These are phyloP conservation scores for Dactylellina haptotyla DNA, from an alignment of 2,329 filamentous ascomycete genomes.

Conservation along the genomic window DNA sequence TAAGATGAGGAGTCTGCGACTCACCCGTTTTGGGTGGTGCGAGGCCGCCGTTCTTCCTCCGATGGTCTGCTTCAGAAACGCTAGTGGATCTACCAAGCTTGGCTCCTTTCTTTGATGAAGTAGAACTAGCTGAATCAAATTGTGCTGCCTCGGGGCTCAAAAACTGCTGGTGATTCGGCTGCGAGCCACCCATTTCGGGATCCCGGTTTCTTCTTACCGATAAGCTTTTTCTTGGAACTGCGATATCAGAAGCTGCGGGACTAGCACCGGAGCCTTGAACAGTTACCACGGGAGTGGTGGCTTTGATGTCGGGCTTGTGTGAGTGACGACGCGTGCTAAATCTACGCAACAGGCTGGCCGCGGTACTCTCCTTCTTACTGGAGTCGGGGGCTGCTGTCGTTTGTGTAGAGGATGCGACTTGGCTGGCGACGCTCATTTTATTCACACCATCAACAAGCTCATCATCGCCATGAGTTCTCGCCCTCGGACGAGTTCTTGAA, in stretches of 20 bases:
- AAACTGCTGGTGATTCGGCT: slow-evolving; percentile 80
- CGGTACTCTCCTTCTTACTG: slow-evolving; percentile 84
- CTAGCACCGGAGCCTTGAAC: slow-evolving; percentile 79
- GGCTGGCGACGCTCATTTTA: slow-evolving; percentile 68
- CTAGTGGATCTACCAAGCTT: slow-evolving; percentile 86
- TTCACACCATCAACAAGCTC: slow-evolving; percentile 80
- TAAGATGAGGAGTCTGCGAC: slow-evolving; percentile 57
- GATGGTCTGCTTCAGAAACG: slow-evolving; percentile 65
- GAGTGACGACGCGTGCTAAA: slow-evolving; percentile 84
- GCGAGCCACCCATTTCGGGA: slow-evolving; percentile 67
- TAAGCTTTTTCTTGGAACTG: slow-evolving; percentile 82
- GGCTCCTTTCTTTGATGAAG: slow-evolving; percentile 70
- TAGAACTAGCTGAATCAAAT: slow-evolving; percentile 63
- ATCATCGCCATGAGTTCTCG: slow-evolving; percentile 93
- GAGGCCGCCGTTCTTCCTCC: slow-evolving; percentile 55
- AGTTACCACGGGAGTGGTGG: slow-evolving; percentile 78
- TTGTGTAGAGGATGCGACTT: slow-evolving; percentile 67
- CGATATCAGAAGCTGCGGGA: slow-evolving; percentile 62
- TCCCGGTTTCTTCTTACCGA: slow-evolving; percentile 76
- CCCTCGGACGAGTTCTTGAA: slow-evolving; percentile 82
- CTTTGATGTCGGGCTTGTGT: slow-evolving; percentile 70
- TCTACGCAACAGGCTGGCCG: slow-evolving; percentile 82
- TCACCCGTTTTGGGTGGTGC: slow-evolving; percentile 59
- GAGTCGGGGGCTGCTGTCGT: slow-evolving; percentile 65
- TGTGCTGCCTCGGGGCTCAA: slow-evolving; percentile 76